Percentiles rank a stretch among this genome's conserved stretches.
Conservation (phyloP, 345 rosid genomes). For the Euphorbia pulcherrima region DNA sequence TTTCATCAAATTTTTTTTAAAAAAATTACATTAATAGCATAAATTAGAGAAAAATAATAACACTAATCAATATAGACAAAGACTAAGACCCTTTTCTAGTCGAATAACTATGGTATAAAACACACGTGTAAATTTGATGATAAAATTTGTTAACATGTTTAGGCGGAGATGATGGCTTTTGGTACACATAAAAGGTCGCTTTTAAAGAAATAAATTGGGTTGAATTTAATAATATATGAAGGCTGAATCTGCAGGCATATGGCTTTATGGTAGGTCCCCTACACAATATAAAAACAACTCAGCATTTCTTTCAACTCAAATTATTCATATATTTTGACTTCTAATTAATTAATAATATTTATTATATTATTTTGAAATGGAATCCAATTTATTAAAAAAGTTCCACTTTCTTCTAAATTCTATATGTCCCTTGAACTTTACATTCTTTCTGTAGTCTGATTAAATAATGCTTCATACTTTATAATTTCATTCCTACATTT, state of each 20-base stretch:
- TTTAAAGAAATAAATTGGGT: neutral
- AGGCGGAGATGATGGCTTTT: conserved; percentile 14
- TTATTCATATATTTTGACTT: neutral
- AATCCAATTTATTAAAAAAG: too few relatives aligned
- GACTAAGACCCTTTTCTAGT: too few relatives aligned
- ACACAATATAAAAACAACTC: neutral
- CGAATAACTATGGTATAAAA: too few relatives aligned
- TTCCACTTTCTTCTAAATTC: neutral
- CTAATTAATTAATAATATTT: neutral
- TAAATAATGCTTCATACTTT: too few relatives aligned
- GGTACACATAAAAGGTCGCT: conserved; percentile 10
- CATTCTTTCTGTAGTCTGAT: neutral
- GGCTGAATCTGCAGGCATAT: neutral
- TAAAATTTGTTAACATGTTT: too few relatives aligned
- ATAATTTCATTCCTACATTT: too few relatives aligned
- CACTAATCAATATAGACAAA: too few relatives aligned
- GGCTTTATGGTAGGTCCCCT: neutral
- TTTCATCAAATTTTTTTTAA: too few relatives aligned
- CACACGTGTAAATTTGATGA: too few relatives aligned
- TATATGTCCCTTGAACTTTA: neutral
- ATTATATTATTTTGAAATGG: too few relatives aligned
- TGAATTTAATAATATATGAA: neutral
- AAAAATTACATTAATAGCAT: too few relatives aligned
- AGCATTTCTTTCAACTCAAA: neutral
- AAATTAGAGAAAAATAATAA: too few relatives aligned